Conservation (phyloP, 768 basidiomycete species). For the Lactarius pseudohatsudake region DNA sequence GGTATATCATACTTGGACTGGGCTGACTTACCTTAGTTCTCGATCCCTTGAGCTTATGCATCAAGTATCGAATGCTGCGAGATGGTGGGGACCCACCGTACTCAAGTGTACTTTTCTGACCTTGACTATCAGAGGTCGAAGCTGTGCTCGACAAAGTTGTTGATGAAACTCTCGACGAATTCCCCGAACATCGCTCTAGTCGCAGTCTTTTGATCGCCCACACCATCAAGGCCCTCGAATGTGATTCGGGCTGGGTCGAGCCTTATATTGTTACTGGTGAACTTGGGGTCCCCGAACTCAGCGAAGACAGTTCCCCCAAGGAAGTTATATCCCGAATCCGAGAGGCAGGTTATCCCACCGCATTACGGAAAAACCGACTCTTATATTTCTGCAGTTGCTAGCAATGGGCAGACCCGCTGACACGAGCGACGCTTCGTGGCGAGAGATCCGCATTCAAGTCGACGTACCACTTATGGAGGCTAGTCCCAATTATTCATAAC, state of each 20-base stretch:
- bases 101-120: not conserved
- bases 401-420: slow-evolving; percentile 43
- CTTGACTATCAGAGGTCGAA: slow-evolving; percentile 59
- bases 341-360: slow-evolving; percentile 40
- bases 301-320: slow-evolving; percentile 35
- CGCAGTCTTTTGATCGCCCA: slow-evolving; percentile 48
- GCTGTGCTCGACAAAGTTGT: slow-evolving; percentile 55
- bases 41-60: slow-evolving; percentile 60
- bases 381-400: slow-evolving; percentile 34
- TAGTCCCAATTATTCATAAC: slow-evolving; percentile 33
- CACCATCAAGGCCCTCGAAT: slow-evolving; percentile 59
- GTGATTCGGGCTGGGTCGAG: slow-evolving; percentile 65
- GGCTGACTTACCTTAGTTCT: slow-evolving; percentile 44
- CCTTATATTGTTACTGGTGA: slow-evolving; percentile 71
- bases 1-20: slow-evolving; percentile 5
- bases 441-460: slow-evolving; percentile 77
- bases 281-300: slow-evolving; percentile 51
- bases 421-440: slow-evolving; percentile 51
- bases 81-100: slow-evolving; percentile 57
- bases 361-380: slow-evolving; percentile 30
- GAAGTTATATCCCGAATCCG: slow-evolving; percentile 33
- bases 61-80: slow-evolving; percentile 76
- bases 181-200: slow-evolving; percentile 37
- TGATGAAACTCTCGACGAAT: slow-evolving; percentile 42
- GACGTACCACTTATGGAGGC: slow-evolving; percentile 83